phyloP scores from a whole-genome alignment of 441 rosid species.

The Omphalea diandra region DNA sequence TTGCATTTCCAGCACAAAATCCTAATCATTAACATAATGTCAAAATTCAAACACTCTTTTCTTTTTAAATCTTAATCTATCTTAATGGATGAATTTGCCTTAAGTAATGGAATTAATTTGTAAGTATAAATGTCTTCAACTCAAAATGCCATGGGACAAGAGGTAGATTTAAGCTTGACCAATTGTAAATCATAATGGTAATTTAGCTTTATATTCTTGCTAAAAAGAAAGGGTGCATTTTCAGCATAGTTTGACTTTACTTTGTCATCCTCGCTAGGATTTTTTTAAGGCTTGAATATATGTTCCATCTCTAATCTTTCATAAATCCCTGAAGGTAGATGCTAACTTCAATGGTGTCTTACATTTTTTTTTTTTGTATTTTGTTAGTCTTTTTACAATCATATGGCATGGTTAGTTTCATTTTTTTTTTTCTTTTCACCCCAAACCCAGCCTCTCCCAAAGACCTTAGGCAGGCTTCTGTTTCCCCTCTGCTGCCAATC shows the following conservation, averaged over 20 bases:
- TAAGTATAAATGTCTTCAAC: neutral
- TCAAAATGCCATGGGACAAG: neutral
- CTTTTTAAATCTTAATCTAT: no score
- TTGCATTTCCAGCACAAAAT: no score
- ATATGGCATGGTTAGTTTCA: neutral
- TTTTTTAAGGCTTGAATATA: neutral
- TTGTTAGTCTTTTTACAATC: neutral
- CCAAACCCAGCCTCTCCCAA: neutral
- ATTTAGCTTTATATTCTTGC: neutral
- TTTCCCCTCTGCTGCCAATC: neutral
- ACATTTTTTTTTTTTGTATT: neutral
- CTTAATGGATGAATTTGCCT: no score
- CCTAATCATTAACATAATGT: no score
- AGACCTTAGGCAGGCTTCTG: neutral
- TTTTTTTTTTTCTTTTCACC: neutral
- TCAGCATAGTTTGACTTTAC: neutral
- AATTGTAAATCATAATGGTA: neutral
- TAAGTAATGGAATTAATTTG: no score
- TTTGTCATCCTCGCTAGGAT: neutral
- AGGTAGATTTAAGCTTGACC: neutral
- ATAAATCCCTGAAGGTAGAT: neutral
- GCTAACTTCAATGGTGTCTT: neutral
- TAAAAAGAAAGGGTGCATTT: neutral
- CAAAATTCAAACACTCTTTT: no score
- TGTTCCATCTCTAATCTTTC: neutral